Conservation (phyloP, 2,329 filamentous ascomycete species). For the Aspergillus glaucus region DNA sequence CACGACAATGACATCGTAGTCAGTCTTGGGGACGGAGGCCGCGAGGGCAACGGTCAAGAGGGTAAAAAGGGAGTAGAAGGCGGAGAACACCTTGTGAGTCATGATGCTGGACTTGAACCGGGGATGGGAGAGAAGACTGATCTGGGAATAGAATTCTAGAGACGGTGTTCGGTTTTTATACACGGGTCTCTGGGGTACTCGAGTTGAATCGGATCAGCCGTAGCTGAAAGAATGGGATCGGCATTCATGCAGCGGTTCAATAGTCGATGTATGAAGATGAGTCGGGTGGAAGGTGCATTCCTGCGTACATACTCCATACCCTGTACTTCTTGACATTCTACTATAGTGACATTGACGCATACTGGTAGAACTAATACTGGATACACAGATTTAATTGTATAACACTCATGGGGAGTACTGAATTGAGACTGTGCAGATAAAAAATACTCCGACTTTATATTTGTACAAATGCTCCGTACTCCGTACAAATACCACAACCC, state of each 20-base stretch:
- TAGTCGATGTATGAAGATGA: neutral
- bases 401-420: too few relatives aligned
- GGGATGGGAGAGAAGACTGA: neutral
- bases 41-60: constrained; percentile 15
- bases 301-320: neutral
- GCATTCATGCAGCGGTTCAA: neutral
- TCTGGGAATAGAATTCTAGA: too few relatives aligned
- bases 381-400: too few relatives aligned
- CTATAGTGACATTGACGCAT: neutral
- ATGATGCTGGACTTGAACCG: constrained; percentile 3
- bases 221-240: neutral
- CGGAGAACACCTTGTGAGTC: constrained; percentile 10
- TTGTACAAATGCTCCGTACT: too few relatives aligned
- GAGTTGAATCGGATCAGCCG: too few relatives aligned
- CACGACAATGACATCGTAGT: constrained; percentile 53
- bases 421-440: too few relatives aligned
- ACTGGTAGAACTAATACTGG: neutral
- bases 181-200: too few relatives aligned
- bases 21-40: constrained; percentile 20
- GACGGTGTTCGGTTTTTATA: too few relatives aligned
- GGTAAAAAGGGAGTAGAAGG: constrained; percentile 20
- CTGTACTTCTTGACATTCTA: neutral
- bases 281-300: neutral
- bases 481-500: too few relatives aligned
- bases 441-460: too few relatives aligned